phyloP scores from a whole-genome alignment of 2,329 filamentous ascomycete species.

The Fusarium solani-melongenae region DNA sequence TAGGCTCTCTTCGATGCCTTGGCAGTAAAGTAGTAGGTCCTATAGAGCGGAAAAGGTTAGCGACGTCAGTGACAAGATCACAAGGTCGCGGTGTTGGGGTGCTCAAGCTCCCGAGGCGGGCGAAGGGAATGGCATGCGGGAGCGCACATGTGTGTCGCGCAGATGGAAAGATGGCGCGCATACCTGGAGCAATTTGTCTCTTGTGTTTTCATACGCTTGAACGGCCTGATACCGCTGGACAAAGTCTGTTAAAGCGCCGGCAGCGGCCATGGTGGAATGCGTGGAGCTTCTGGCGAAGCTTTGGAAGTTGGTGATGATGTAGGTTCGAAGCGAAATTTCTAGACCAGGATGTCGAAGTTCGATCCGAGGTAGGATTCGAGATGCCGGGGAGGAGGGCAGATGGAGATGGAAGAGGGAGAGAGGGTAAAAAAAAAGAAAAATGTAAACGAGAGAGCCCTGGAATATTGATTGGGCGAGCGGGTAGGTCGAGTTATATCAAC shows the following conservation, averaged over 20 bases:
- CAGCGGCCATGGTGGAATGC: conserved; percentile 39
- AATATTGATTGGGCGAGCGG: conserved; percentile 10
- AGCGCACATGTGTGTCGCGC: neutral
- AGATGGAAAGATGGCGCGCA: conserved; percentile 12
- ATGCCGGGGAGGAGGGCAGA: neutral
- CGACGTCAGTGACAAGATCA: neutral
- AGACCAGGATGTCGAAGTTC: neutral
- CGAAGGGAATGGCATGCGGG: conserved; percentile 4
- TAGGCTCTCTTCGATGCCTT: conserved; percentile 56
- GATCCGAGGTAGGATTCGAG: neutral
- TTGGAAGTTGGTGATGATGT: conserved; percentile 6
- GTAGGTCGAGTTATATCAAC: conserved; percentile 7
- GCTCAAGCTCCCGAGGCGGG: neutral
- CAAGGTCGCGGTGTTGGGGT: neutral
- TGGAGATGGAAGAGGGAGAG: neutral
- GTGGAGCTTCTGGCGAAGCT: conserved; percentile 7
- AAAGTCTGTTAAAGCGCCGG: conserved; percentile 56
- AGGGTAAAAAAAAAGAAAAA: neutral
- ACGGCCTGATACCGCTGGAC: conserved; percentile 59
- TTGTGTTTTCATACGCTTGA: conserved; percentile 54
- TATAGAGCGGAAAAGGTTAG: conserved; percentile 24
- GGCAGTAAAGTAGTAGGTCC: conserved; percentile 49
- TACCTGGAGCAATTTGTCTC: conserved; percentile 61
- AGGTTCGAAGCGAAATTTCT: conserved; percentile 6
- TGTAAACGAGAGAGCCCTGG: neutral